Conservation (phyloP, 2,329 filamentous ascomycete species). For the Cladophialophora carrionii region DNA sequence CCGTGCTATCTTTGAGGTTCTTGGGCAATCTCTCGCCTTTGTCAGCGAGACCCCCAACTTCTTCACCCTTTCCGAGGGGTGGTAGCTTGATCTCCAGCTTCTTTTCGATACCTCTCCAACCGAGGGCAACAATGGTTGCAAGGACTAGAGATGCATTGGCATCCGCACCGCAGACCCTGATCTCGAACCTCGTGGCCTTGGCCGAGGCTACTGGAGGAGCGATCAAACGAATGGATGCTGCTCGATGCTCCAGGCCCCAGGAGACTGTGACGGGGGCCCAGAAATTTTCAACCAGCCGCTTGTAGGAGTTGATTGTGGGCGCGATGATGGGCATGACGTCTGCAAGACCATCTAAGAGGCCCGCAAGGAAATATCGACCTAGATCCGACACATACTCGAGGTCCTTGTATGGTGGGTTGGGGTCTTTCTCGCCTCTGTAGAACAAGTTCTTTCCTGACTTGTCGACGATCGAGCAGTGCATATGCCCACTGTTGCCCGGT, state of each 20-base stretch:
- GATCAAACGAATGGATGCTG: conserved; percentile 87
- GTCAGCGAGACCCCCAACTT: conserved; percentile 73
- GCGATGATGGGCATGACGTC: conserved; percentile 95
- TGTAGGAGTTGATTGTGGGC: conserved; percentile 96
- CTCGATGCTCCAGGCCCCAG: conserved; percentile 94
- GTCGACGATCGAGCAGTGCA: conserved; percentile 88
- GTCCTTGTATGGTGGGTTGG: conserved; percentile 72
- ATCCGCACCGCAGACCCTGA: conserved; percentile 92
- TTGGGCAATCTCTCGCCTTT: conserved; percentile 79
- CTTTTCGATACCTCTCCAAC: conserved; percentile 90
- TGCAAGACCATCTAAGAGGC: conserved; percentile 82
- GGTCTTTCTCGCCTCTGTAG: conserved; percentile 71
- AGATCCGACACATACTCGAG: conserved; percentile 80
- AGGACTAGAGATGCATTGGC: conserved; percentile 87
- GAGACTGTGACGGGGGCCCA: conserved; percentile 98
- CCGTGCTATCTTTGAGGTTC: conserved; percentile 80
- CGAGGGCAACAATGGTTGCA: conserved; percentile 80
- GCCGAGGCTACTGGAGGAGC: conserved; percentile 82
- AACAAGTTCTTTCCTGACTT: conserved; percentile 82
- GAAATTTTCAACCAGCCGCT: conserved; percentile 96
- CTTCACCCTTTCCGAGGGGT: conserved; percentile 81
- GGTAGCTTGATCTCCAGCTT: conserved; percentile 81
- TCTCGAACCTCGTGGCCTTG: conserved; percentile 86
- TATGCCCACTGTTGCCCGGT: conserved; percentile 93
- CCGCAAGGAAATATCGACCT: conserved; percentile 90